phyloP scores from a whole-genome alignment of 2,329 filamentous ascomycete species.

The Aspergillus clavatus region DNA sequence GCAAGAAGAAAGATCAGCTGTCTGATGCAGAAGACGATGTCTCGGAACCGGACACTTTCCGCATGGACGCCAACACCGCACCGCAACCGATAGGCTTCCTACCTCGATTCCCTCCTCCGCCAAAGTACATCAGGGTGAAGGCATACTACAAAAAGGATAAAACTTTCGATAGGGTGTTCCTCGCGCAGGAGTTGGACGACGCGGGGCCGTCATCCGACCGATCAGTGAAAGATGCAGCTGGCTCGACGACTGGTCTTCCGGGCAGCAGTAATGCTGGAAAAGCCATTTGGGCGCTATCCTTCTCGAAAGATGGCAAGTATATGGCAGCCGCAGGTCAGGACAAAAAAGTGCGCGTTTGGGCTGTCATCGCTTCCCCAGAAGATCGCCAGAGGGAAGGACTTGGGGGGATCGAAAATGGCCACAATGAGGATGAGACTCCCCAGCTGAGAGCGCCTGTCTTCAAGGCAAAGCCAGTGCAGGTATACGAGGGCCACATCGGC shows the following conservation, averaged over 20 bases:
- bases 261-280: constrained; percentile 42
- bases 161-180: constrained; percentile 81
- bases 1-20: constrained; percentile 63
- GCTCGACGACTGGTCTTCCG: constrained; percentile 17
- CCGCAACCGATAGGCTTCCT: constrained; percentile 76
- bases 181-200: constrained; percentile 83
- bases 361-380: constrained; percentile 75
- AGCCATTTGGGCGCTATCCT: constrained; percentile 88
- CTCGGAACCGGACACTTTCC: constrained; percentile 65
- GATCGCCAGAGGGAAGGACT: constrained; percentile 71
- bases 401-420: constrained; percentile 53
- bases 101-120: constrained; percentile 81
- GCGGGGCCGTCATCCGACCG: constrained; percentile 39
- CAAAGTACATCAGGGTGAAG: constrained; percentile 83
- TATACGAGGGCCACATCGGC: constrained; percentile 77
- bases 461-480: constrained; percentile 66
- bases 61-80: constrained; percentile 75
- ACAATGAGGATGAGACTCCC: constrained; percentile 49
- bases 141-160: constrained; percentile 73
- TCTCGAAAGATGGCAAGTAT: constrained; percentile 86
- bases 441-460: constrained; percentile 88
- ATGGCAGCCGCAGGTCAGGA: constrained; percentile 91
- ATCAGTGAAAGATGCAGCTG: constrained; percentile 28
- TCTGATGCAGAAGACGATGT: constrained; percentile 54
- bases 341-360: constrained; percentile 78